Base-by-base conservation (phyloP, 129 eudicot genomes). In the Arctium lappa region DNA sequence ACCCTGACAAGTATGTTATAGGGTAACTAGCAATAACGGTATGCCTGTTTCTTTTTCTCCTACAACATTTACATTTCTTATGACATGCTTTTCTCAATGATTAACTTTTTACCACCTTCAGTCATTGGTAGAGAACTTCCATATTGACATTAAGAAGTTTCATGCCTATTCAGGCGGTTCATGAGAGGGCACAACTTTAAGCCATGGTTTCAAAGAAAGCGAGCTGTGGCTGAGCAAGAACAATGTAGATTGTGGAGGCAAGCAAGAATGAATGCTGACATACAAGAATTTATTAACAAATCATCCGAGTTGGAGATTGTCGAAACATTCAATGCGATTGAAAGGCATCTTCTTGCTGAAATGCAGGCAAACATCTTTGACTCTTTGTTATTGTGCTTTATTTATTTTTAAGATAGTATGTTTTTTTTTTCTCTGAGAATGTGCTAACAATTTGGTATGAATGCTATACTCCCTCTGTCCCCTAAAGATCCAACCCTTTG, bases 221-320 rank as follows among this genome's bases (percentile, higher is more conserved):
- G 95, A 70, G 93, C 94, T 78, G 97, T 95, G 77, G 92, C 98
- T 77, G 98, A 93, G 72, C 97, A 91, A 84, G 98, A 95, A 76
- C 99, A 95, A 69, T 80, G 82, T 83, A 91, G 91, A 78, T 84
- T 93, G 34, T 95, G 99, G 99, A 90, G 94, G 81, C 97, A 91
- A 90, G 99, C 97, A 76, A 91, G 99, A 89, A 48, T 93, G 86
- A 91, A 90, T 71, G 84, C 94, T 22, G 87, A 93, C 84, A 89
- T 95, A 74, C 86, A 85, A 39, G 88, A 74, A 22, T 88, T 81
- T 56, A 81, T 95, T 34, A 81, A 83, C 82, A 89, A 78, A 74
- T 87, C 88, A 91, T 89, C 98, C 5, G 99, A 95, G 82, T 22
- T 95, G 86, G 99, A 93, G 82, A 82, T 89, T 12, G 91, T 95